Percentiles rank a stretch among this genome's conserved stretches.
Evolutionary conservation across 495 filamentous ascomycete species (phyloP).

Genomic region (Podospora bellae-mahoneyi): DNA sequence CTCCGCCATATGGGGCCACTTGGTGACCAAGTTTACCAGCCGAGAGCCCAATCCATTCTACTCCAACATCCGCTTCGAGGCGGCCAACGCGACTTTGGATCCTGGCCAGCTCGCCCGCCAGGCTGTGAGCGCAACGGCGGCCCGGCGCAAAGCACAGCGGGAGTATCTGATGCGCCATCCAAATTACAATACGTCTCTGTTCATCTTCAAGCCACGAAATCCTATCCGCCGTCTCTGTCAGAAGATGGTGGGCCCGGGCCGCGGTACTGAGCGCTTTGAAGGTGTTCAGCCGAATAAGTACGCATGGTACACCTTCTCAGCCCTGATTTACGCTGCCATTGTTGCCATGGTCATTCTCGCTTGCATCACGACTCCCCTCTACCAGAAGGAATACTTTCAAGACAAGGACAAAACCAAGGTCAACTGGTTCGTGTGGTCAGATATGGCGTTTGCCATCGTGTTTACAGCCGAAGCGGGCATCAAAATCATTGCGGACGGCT

Average conservation of each 20-base stretch:
- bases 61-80: slow-evolving; percentile 69
- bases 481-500: slow-evolving; percentile 93
- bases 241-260: slow-evolving; percentile 84
- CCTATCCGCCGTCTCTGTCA: slow-evolving; percentile 81
- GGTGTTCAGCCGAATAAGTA: slow-evolving; percentile 81
- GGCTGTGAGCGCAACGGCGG: slow-evolving; percentile 76
- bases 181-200: slow-evolving; percentile 88
- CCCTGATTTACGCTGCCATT: slow-evolving; percentile 89
- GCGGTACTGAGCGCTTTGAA: slow-evolving; percentile 78
- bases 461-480: slow-evolving; percentile 87
- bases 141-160: slow-evolving; percentile 80
- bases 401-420: slow-evolving; percentile 38
- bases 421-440: slow-evolving; percentile 93
- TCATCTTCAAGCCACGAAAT: slow-evolving; percentile 75
- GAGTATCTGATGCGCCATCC: slow-evolving; percentile 86
- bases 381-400: slow-evolving; percentile 77
- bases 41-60: slow-evolving; percentile 95
- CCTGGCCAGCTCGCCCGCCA: slow-evolving; percentile 83
- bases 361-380: slow-evolving; percentile 90
- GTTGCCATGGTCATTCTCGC: slow-evolving; percentile 95
- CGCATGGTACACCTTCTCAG: slow-evolving; percentile 89
- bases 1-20: slow-evolving; percentile 55
- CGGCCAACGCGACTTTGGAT: slow-evolving; percentile 71
- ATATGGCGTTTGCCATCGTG: slow-evolving; percentile 81
- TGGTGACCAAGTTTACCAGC: slow-evolving; percentile 52